phyloP scores from a whole-genome alignment of 2,329 filamentous ascomycete genomes.

The Neofusicoccum kwambonambiense region DNA sequence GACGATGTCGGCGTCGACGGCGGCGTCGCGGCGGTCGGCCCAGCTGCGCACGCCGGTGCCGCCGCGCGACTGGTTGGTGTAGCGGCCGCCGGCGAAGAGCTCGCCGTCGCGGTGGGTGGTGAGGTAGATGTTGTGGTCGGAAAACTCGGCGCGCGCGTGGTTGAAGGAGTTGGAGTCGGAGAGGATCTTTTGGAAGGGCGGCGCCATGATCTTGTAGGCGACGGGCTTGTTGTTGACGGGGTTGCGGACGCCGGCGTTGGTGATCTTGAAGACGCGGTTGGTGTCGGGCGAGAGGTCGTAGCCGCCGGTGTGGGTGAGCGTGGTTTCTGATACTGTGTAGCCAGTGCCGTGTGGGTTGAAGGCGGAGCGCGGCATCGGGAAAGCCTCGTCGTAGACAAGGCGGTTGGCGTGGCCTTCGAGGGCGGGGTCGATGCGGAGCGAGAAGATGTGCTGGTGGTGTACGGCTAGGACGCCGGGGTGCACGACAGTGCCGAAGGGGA shows the following conservation, averaged over 20 bases:
- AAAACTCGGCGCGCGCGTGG: constrained; percentile 59
- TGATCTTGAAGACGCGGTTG: constrained; percentile 52
- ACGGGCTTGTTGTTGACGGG: constrained; percentile 50
- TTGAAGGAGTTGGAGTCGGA: constrained; percentile 54
- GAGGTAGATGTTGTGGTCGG: constrained; percentile 59
- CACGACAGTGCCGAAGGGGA: constrained; percentile 67
- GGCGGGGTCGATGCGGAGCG: constrained; percentile 49
- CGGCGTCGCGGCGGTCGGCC: constrained; percentile 53
- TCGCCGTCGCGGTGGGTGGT: constrained; percentile 58
- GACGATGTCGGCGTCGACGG: constrained; percentile 57
- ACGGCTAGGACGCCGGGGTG: constrained; percentile 67
- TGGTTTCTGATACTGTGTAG: constrained; percentile 48
- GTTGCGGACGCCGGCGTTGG: constrained; percentile 45
- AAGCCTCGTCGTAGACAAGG: constrained; percentile 53
- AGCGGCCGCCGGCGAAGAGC: constrained; percentile 59
- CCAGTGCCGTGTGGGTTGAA: constrained; percentile 57
- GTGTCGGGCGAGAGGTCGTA: constrained; percentile 48
- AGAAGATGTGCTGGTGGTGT: constrained; percentile 76
- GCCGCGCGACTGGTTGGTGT: constrained; percentile 60
- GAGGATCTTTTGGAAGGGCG: constrained; percentile 52
- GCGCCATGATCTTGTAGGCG: constrained; percentile 51
- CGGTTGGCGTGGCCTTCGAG: constrained; percentile 48
- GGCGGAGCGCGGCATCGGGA: constrained; percentile 58
- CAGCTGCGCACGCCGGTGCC: constrained; percentile 49
- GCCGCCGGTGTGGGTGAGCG: constrained; percentile 49